phyloP scores from a whole-genome alignment of 257 asterid genomes.

The Nyctanthes arbortristis region DNA sequence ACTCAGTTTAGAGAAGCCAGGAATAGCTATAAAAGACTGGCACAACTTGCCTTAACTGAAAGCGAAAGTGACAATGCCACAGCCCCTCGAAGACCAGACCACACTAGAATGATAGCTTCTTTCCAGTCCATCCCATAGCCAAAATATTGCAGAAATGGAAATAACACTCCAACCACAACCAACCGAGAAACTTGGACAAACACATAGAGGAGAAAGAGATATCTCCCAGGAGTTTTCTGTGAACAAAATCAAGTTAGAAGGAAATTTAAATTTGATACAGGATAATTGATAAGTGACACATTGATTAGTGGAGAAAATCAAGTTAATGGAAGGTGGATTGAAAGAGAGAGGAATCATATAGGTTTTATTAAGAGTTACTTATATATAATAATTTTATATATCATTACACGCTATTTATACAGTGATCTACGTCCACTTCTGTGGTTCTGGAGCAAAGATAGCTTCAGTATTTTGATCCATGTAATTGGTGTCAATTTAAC shows the following conservation, averaged over 20 bases:
- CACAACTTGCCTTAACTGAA: slow-evolving; percentile 70
- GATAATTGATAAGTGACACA: not conserved
- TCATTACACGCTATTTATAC: not conserved
- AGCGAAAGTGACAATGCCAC: slow-evolving; percentile 85
- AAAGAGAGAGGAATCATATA: not conserved
- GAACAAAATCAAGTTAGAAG: slow-evolving; percentile 23
- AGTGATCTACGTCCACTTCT: not conserved
- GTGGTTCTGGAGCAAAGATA: not conserved
- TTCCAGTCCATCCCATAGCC: slow-evolving; percentile 95
- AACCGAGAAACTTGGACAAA: slow-evolving; percentile 75
- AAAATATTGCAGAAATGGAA: slow-evolving; percentile 73
- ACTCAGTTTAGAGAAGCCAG: not conserved
- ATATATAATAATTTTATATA: not conserved
- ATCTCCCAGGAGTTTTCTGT: slow-evolving; percentile 92
- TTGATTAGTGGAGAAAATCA: not conserved
- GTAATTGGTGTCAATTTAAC: slow-evolving; percentile 1
- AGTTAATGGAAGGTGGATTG: not conserved
- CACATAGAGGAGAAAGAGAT: slow-evolving; percentile 73
- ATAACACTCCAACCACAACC: slow-evolving; percentile 72
- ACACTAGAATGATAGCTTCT: slow-evolving; percentile 83
- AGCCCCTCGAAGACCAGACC: slow-evolving; percentile 99
- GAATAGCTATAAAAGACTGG: slow-evolving; percentile 1
- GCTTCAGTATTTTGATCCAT: not conserved
- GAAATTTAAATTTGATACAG: not conserved
- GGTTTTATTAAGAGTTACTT: not conserved